These are phyloP conservation scores for Leucosporidium creatinivorum DNA, from an alignment of 768 basidiomycete genomes.

Conservation along the genomic window DNA sequence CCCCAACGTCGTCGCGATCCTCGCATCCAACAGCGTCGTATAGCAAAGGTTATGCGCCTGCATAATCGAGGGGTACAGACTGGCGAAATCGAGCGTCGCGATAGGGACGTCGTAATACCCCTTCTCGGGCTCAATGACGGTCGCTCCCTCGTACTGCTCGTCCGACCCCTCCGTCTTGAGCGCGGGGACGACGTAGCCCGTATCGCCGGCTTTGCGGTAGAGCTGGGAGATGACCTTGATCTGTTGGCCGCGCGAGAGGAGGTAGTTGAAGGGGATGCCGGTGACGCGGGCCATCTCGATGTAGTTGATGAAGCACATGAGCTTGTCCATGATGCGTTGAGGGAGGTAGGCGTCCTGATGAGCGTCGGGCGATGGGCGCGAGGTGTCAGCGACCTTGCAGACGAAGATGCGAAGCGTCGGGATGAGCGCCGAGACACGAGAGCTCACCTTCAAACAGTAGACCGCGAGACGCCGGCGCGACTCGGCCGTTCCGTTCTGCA, in stretches of 20 bases:
- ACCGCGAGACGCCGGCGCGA: slow-evolving; percentile 86
- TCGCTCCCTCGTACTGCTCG: slow-evolving; percentile 98
- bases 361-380: neutral
- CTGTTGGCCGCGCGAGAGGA: slow-evolving; percentile 88
- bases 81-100: slow-evolving; percentile 96
- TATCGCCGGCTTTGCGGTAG: slow-evolving; percentile 82
- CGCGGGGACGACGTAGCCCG: slow-evolving; percentile 81
- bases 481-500: slow-evolving; percentile 94
- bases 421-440: neutral
- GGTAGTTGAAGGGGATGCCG: slow-evolving; percentile 96
- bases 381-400: no score
- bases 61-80: slow-evolving; percentile 99
- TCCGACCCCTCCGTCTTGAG: slow-evolving; percentile 84
- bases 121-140: slow-evolving; percentile 92
- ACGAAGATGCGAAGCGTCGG: no score
- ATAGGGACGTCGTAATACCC: slow-evolving; percentile 96
- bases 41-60: slow-evolving; percentile 99
- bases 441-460: slow-evolving; percentile 84
- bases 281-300: slow-evolving; percentile 99
- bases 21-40: slow-evolving; percentile 81
- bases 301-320: slow-evolving; percentile 99
- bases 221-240: slow-evolving; percentile 98
- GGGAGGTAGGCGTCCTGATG: slow-evolving; percentile 99
- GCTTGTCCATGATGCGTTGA: slow-evolving; percentile 87
- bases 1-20: slow-evolving; percentile 64